Evolutionary conservation across 2,329 filamentous ascomycete genomes (phyloP).

Genomic region (Alternaria sp.): DNA sequence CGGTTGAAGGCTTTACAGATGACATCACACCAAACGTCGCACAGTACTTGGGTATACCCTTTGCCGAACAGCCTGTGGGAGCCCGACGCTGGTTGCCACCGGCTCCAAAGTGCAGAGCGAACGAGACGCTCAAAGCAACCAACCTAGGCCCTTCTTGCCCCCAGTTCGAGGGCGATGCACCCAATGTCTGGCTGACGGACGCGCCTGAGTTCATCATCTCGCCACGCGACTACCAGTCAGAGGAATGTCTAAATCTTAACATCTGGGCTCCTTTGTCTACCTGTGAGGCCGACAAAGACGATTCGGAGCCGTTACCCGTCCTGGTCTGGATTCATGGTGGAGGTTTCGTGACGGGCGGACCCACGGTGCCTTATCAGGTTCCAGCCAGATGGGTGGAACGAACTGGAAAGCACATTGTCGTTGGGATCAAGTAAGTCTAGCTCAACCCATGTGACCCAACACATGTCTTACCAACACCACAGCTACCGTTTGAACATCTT

Average conservation of each 20-base stretch:
- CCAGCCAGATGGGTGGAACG: constrained; percentile 39
- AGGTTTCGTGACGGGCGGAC: constrained; percentile 53
- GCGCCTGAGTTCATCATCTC: constrained; percentile 31
- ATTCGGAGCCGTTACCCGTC: constrained; percentile 49
- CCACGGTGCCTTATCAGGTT: constrained; percentile 51
- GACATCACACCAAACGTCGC: constrained; percentile 45
- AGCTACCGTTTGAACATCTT: constrained; percentile 50
- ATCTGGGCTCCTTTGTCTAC: constrained; percentile 52
- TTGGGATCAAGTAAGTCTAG: constrained; percentile 41
- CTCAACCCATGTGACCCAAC: constrained; percentile 28
- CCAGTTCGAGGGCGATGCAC: constrained; percentile 25
- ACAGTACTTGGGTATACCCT: constrained; percentile 49
- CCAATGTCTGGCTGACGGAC: constrained; percentile 32
- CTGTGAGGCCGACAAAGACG: not conserved
- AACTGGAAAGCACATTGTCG: constrained; percentile 45
- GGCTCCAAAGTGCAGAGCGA: constrained; percentile 20
- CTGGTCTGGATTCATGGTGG: constrained; percentile 58
- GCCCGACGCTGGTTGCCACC: constrained; percentile 44
- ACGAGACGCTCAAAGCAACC: constrained; percentile 32
- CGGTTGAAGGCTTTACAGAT: constrained; percentile 43
- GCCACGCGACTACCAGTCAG: constrained; percentile 33
- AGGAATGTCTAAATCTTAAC: constrained; percentile 57
- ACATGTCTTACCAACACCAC: not conserved
- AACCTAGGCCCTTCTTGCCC: constrained; percentile 38
- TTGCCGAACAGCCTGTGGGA: constrained; percentile 44